Conservation (phyloP, 1,284 basidiomycete species). For the Amylostereum areolatum region DNA sequence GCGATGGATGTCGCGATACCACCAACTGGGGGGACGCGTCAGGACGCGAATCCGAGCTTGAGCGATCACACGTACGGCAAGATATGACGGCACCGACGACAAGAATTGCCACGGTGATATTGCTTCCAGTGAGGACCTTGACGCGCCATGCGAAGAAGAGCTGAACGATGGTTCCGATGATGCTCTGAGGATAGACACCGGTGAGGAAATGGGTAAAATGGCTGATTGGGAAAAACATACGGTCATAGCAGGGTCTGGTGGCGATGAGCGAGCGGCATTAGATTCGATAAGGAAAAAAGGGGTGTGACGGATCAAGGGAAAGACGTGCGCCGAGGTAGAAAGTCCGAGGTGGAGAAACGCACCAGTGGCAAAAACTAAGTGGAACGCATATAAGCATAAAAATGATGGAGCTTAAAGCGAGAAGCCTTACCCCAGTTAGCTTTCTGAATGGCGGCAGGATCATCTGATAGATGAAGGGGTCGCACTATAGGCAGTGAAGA, state of each 20-base stretch:
- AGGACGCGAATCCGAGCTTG: neutral
- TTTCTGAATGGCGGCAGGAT: slow-evolving; percentile 18
- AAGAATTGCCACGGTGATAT: slow-evolving; percentile 19
- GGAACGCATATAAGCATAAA: neutral
- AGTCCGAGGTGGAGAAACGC: neutral
- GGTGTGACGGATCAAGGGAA: too few relatives aligned
- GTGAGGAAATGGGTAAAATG: too few relatives aligned
- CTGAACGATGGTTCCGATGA: slow-evolving; percentile 34
- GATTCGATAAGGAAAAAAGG: too few relatives aligned
- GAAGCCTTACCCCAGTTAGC: slow-evolving; percentile 26
- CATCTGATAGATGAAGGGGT: slow-evolving; percentile 11
- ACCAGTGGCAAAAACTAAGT: slow-evolving; percentile 28
- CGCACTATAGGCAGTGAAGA: too few relatives aligned
- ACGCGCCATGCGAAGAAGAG: slow-evolving; percentile 40
- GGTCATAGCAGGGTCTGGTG: slow-evolving; percentile 27
- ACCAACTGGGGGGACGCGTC: slow-evolving; percentile 15
- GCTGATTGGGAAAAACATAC: slow-evolving; percentile 10
- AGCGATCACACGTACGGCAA: slow-evolving; percentile 20
- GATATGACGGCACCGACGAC: slow-evolving; percentile 22
- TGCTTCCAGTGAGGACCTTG: slow-evolving; percentile 27
- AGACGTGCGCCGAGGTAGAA: neutral
- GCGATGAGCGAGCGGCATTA: neutral
- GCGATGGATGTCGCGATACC: slow-evolving; percentile 28
- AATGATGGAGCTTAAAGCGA: neutral
- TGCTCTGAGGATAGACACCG: slow-evolving; percentile 18